Percentiles rank a stretch among this genome's conserved stretches.
Evolutionary conservation across 371 early-diverging fungal species (phyloP).

Genomic region (Mucor piriformis): DNA sequence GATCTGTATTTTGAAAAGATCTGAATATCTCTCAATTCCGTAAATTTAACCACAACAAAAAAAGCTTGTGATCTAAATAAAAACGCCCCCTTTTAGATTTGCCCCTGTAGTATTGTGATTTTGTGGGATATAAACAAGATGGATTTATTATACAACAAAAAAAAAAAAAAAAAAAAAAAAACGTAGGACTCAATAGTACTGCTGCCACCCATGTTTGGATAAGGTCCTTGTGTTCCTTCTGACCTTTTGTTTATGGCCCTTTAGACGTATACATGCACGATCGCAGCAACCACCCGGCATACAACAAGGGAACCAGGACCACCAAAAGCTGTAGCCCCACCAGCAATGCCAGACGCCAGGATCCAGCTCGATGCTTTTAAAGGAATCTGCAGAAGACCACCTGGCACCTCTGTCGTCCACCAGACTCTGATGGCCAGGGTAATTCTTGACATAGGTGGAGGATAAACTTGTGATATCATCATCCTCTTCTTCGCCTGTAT

Average conservation of each 20-base stretch:
- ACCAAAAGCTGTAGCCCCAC: constrained; percentile 48
- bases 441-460: constrained; percentile 9
- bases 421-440: constrained; percentile 36
- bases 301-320: constrained; percentile 51
- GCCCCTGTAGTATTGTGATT: too few relatives aligned
- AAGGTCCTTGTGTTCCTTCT: constrained; percentile 7
- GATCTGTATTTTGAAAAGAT: too few relatives aligned
- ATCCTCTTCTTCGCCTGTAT: constrained; percentile 16
- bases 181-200: constrained; percentile 7
- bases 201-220: constrained; percentile 28
- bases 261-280: constrained; percentile 31
- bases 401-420: constrained; percentile 18
- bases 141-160: too few relatives aligned
- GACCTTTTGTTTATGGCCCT: constrained; percentile 2
- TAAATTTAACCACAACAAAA: too few relatives aligned
- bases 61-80: too few relatives aligned
- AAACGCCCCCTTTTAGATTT: too few relatives aligned
- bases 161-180: neutral
- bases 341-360: constrained; percentile 45
- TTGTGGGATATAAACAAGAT: too few relatives aligned
- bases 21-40: too few relatives aligned
- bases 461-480: constrained; percentile 27
- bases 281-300: constrained; percentile 57
- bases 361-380: constrained; percentile 48
- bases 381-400: constrained; percentile 28